These are phyloP conservation scores for Pythium coloratum DNA, from an alignment of 352 stramenopile genomes.

Conservation along the genomic window DNA sequence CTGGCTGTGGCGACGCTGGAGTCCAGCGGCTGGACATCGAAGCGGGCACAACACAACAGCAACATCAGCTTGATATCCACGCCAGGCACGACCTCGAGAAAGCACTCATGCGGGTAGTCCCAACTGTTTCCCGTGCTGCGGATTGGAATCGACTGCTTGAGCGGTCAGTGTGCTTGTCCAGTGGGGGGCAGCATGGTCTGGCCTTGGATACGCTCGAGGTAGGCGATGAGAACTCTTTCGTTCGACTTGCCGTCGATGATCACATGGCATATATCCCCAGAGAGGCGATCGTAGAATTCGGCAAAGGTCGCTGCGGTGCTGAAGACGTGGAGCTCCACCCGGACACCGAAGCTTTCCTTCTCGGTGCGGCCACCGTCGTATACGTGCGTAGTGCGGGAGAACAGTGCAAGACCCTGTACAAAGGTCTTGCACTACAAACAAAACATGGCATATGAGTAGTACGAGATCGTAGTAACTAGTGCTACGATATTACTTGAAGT, in stretches of 20 bases:
- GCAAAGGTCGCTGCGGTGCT: not conserved
- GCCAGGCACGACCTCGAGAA: slow-evolving; percentile 11
- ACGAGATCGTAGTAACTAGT: too few relatives aligned
- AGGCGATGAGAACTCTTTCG: slow-evolving; percentile 10
- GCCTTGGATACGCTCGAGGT: slow-evolving; percentile 3
- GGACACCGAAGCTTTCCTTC: slow-evolving; percentile 2
- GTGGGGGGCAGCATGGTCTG: not conserved
- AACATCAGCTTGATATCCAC: slow-evolving; percentile 23
- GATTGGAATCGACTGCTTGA: slow-evolving; percentile 2
- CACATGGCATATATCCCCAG: slow-evolving; percentile 1
- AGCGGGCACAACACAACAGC: slow-evolving; percentile 9
- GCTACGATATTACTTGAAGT: too few relatives aligned
- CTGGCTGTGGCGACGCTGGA: too few relatives aligned
- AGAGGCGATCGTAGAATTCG: slow-evolving; percentile 14
- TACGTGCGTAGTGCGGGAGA: not conserved
- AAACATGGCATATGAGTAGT: too few relatives aligned
- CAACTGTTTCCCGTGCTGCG: not conserved
- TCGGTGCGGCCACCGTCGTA: slow-evolving; percentile 3
- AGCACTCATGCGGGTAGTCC: not conserved
- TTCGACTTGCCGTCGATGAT: not conserved
- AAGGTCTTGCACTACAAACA: too few relatives aligned
- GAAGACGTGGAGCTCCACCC: not conserved
- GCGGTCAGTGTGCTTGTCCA: not conserved
- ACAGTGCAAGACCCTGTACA: too few relatives aligned
- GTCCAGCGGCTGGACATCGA: slow-evolving; percentile 4